Evolutionary conservation across 2,329 filamentous ascomycete genomes (phyloP), one percentile per base, ranked within the genome.

Genomic region (Penicillium sp.): DNA sequence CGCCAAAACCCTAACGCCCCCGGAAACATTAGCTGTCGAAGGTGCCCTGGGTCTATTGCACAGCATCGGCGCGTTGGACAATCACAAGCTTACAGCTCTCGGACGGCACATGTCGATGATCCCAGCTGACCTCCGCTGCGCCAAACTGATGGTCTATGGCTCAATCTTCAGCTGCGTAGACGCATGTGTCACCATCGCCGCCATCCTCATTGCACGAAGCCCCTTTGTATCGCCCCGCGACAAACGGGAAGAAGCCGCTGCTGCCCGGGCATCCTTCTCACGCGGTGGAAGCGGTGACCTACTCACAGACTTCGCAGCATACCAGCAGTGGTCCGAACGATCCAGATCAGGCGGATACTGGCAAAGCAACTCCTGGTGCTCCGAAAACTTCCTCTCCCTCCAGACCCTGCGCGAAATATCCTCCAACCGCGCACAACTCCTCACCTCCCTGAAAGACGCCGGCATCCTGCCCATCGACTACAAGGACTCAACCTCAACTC

Each of bases 31-130:
- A 2, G 93, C 94, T 11, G 90, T 99, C 18, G 89, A 94, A 63
- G 90, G 89, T 16, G 94, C 94, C 1, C 79, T 99, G 61, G 83
- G 79, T 62, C 80, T 96, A 56, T 79, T 99, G 3, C 82, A 83
- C 12, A 83, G 91, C 9, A 96, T 99, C 81, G 94, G 94, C 28
- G 93, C 92, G 0, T 79, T 97, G 14, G 90, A 94, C 64, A 90
- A 90, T 46, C 85, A 90, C 57, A 88, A 91, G 65, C 81, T 99
- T 42, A 97, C 94, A 0, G 91, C 92, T 3, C 85, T 99, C 47
- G 94, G 94, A 40, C 86, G 89, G 53, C 94, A 97, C 74, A 80
- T 99, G n/a, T 89, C 92, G 18, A 90, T 95, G 84, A 91, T 99
- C 51, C 94, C 94, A 1, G 90, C 93, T 0, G 94, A 99, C 68